These are phyloP conservation scores for Pestalotiopsis sp. DNA, from an alignment of 2,329 filamentous ascomycete species.

Conservation along the genomic window DNA sequence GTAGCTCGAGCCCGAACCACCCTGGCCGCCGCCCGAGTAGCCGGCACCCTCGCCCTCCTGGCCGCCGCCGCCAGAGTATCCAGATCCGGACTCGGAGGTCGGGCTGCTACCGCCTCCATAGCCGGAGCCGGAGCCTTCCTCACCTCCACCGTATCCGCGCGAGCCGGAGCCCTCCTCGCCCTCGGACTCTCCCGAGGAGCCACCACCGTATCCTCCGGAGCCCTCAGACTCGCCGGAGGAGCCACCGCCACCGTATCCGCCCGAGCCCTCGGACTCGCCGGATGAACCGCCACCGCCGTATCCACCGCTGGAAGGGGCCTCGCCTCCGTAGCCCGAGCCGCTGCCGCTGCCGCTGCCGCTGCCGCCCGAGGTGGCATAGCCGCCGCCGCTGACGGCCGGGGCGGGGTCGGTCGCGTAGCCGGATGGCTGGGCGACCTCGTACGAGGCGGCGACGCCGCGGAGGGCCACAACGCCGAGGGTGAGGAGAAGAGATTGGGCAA, in stretches of 20 bases:
- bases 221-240: background rate
- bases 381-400: background rate
- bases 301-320: background rate
- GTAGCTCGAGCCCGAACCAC: too few relatives aligned
- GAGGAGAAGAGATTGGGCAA: slow-evolving; percentile 4
- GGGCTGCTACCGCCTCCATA: background rate
- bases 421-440: background rate
- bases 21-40: too few relatives aligned
- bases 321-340: slow-evolving; percentile 1
- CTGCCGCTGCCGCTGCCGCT: background rate
- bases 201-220: background rate
- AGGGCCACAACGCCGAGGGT: background rate
- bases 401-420: background rate
- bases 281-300: background rate
- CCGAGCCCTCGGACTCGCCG: background rate
- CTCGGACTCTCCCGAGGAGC: background rate
- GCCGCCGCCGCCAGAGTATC: background rate
- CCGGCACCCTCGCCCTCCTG: background rate
- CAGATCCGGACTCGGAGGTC: background rate
- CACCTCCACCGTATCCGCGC: background rate
- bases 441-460: background rate
- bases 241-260: background rate
- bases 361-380: background rate
- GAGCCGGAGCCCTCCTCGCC: background rate
- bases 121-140: background rate